Evolutionary conservation across 73 alveolate species (phyloP), one percentile per base, ranked within the genome.

Genomic region (Symbiodinium pilosum): DNA sequence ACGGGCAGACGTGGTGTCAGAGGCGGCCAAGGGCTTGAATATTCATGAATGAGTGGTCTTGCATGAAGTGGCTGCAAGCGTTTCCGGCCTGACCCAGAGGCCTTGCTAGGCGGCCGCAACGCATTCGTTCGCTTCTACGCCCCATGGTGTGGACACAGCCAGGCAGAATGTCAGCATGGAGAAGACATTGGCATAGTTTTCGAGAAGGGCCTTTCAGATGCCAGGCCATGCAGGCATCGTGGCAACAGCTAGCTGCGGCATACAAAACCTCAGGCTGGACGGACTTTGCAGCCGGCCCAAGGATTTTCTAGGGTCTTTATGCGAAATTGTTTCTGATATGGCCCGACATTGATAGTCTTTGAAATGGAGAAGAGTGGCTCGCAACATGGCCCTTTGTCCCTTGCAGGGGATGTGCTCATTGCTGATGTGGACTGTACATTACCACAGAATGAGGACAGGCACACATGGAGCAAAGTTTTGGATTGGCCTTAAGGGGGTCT

Each of bases 111-210:
- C 39, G 81, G 81, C 81, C 81, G 81, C 81, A 64, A 38, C 81
- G 81, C 81, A 9, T 64, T 64, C 81, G 81, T 64, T n/a, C 81
- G 81, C 12, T 64, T 64, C 81, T 64, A 64, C 30, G 81, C 81
- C 30, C 81, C 81, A 16, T 64, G 81, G 81, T 64, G 81, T 64
- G 81, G 81, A 14, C 81, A 64, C 81, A 64, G 81, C 81, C 38
- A 64, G 81, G 81, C 81, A 1, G 38, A 54, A 54, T 54, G 73
- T 0, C 8, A 9, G 81, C 16, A 14, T 64, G 38, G 81, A 64
- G 0, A 18, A 64, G 38, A 26, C 40, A 64, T 20, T 34, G 39
- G 30, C 38, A 9, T 64, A 24, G 81, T 64, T 14, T 8, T 47
- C 64, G 71, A 54, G 26, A 54, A n/a, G n/a, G 71, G 18, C 77